Evolutionary conservation across 1,284 basidiomycete species (phyloP), one percentile per base, ranked within the genome.

Genomic region (Naganishia sp.): DNA sequence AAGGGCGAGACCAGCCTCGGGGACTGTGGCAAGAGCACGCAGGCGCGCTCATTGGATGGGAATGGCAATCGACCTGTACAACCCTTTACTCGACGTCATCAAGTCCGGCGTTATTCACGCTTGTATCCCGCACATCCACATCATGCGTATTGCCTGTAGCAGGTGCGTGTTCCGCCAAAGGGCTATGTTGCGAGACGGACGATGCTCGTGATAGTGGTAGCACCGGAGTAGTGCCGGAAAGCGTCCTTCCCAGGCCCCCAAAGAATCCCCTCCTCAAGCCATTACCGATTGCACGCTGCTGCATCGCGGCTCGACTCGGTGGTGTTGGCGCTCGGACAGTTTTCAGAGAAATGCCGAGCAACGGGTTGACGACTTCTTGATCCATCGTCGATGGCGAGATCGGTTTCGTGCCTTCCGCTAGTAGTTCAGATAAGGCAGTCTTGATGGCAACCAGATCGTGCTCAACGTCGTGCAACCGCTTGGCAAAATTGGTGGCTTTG

Each of bases 391-490:
- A 42, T 7, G 52, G 44, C 21, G 36, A 31, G 16, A 44, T 23
- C 1, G 28, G 25, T 48, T 63, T 49, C 21, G 42, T 28, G 11
- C 43, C 55, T 44, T 59, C 60, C 1, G 44, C 25, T 25, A 60
- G 64, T n/a, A 64, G 15, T 4, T 60, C 59, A n/a, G 48, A 46
- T 15, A 77, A 63, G 0, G 72, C 72, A 53, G 70, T 68, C 70
- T 80, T 78, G 65, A 80, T 70, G n/a, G 68, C 81, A 0, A 87
- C 86, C 53, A 93, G 85, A 75, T 93, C 90, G 70, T 90, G 86
- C 71, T 91, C 84, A n/a, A 92, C 82, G 72, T 93, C 89, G 43
- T 84, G 86, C 44, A 92, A 78, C 75, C 90, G 89, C 50, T 80
- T 80, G 65, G 77, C 75, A 72, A 90, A 86, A 49, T 75, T 82